Base-by-base conservation (phyloP, 805 yeast genomes). In the Candida gorgasii region DNA sequence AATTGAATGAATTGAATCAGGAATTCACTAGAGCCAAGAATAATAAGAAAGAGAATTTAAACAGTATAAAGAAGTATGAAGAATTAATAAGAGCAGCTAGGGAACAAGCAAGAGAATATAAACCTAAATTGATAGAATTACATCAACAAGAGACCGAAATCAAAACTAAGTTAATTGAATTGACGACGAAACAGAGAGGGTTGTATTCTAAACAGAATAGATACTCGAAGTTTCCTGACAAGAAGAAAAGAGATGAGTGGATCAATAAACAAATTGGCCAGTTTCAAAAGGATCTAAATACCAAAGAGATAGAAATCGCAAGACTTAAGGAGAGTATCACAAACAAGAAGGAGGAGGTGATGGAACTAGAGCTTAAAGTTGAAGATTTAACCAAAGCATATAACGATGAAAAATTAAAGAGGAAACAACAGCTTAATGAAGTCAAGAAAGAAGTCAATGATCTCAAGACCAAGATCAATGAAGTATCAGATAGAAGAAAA, bases 131-230 rank as follows among this genome's bases (percentile, higher is more conserved):
- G 29, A 61, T 63, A 9, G 47, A 59, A 1, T 57, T 78, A 9
- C 67, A 61, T 34, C 47, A 51, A 1, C 53, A 62, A 32, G 88
- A 84, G 55, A 26, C 52, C 0, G 49, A 50, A 3, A 47, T 73
- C 23, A 75, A 75, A 42, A 51, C 57, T 3, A 52, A 69, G 36
- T 58, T 82, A 7, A 42, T 62, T 3, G 62, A 66, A n/a, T 51
- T 74, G 16, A 73, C 70, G 40, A 65, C 79, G 6, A 72, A 63
- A 20, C 89, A 85, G 58, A 69, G 85, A 49, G 62, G 71, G 11
- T 59, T 90, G 4, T 76, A 84, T 38, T 70, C 85, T 6, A 90
- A 89, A 54, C 86, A 82, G 52, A 87, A 86, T 31, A 78, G 89
- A 39, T 76, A 76, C 44, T 72, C 80, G 18, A 76, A 79, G 48